Evolutionary conservation across 768 basidiomycete genomes (phyloP), one percentile per base, ranked within the genome.

Genomic region (Psilocybe cyanescens): DNA sequence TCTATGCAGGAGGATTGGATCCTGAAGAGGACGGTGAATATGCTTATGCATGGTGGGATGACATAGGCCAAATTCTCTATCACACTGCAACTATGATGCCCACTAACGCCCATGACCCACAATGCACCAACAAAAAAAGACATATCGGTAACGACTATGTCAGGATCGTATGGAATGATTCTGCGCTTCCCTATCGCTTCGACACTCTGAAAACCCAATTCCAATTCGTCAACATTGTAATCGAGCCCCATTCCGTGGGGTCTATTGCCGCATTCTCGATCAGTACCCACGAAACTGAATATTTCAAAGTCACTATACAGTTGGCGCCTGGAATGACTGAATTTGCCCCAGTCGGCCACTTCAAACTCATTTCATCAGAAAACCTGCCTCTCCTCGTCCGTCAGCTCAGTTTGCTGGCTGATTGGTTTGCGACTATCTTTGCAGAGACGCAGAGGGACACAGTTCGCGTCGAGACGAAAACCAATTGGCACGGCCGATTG

Each of bases 81-180:
- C 97, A 99, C 74, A 91, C 95, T 2, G 92, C 97, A 8, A 99
- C 97, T 2, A 89, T 99, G 81, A 99, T 99, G 97, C 97, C 97
- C 3, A 91, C 88, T 57, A 81, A 79, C 49, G 65, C 76, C 7
- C 75, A 87, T 57, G 93, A 95, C 72, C 86, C 86, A 1, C 82
- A 85, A 52, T 88, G 84, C 67, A 88, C 85, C 64, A 83, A 88
- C 79, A 99, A 99, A 81, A 99, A 99, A 74, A 82, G 90, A 39
- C 94, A 97, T 72, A 95, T 99, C 57, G 97, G 97, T 37, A 99
- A 99, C 74, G 97, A 98, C 77, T 94, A 86, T 61, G 92, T 98
- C 67, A 90, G 95, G 59, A 95, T 99, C 74, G 85, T 99, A 63
- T 99, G 94, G 92, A 99, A 99, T 76, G 97, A 99, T 71, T 94